Base-by-base conservation (phyloP, 2,329 filamentous ascomycete genomes). In the Xylariaceae sp. region DNA sequence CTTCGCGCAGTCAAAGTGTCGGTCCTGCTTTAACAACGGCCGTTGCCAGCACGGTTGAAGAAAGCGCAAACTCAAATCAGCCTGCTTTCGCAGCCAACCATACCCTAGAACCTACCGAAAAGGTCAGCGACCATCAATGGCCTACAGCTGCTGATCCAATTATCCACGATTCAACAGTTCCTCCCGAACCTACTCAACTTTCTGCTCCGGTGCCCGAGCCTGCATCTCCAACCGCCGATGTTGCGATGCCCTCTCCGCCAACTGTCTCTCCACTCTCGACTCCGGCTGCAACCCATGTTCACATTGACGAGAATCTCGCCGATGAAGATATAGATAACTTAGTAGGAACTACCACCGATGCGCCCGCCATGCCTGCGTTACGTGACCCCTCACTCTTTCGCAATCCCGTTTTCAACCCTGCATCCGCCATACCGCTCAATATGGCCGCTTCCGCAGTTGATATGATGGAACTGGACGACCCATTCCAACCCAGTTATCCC, bases 211-310 rank as follows among this genome's bases (percentile, higher is more conserved):
- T n/a, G n/a, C n/a, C n/a, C n/a, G n/a, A n/a, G n/a, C n/a, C n/a
- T n/a, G n/a, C n/a, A n/a, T n/a, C n/a, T n/a, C n/a, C n/a, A n/a
- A n/a, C n/a, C 25, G 42, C 50, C 19, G 54, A 55, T 27, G 33
- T 59, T 34, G 52, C 52, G 6, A 60, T 64, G 54, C 60, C 57
- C 4, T 64, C 62, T 33, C 61, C 62, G 5, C 62, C 62, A 7
- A 65, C 62, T 8, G 61, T 65, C n/a, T 64, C 61, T 16, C 61
- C 62, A n/a, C 51, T 65, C 20, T 65, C 62, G n/a, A 65, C 62
- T 11, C 62, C 62, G 2, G 62, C 62, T 6, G 61, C 58, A 17
- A 65, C 62, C 1, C 53, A 62, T 39, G 44, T 60, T 37, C 63
- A 60, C 29, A 45, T 60, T 36, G 61, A 58, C 42, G 61, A 64